phyloP scores from a whole-genome alignment of 257 asterid species.

The Cinchona pubescens region DNA sequence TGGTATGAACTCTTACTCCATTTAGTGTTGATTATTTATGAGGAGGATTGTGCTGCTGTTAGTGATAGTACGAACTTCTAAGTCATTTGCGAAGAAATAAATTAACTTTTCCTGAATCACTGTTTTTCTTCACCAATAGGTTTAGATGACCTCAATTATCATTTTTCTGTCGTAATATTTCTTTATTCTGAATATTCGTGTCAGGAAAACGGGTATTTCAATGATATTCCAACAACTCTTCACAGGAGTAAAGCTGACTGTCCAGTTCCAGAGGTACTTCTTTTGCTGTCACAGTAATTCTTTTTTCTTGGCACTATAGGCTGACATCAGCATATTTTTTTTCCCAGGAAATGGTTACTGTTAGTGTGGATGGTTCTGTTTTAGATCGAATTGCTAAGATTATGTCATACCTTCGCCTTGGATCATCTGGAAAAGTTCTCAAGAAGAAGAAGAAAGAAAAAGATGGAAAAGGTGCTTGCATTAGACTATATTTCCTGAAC shows the following conservation, averaged over 20 bases:
- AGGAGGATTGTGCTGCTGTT: neutral
- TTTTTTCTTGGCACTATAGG: neutral
- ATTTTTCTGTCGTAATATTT: no score
- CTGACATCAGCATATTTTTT: conserved; percentile 10
- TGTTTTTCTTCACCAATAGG: neutral
- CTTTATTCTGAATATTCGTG: conserved; percentile 16
- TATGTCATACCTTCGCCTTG: conserved; percentile 98
- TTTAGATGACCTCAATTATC: neutral
- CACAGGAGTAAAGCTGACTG: conserved; percentile 98
- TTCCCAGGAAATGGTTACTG: conserved; percentile 93
- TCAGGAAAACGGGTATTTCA: conserved; percentile 83
- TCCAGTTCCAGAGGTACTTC: conserved; percentile 87
- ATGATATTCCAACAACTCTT: conserved; percentile 95
- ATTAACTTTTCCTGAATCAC: neutral
- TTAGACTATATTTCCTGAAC: neutral
- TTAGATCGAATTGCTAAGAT: conserved; percentile 93
- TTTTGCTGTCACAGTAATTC: neutral
- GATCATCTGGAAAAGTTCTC: conserved; percentile 97
- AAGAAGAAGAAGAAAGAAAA: conserved; percentile 97
- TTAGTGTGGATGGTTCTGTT: conserved; percentile 92
- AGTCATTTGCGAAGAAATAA: neutral
- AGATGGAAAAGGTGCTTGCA: conserved; percentile 65
- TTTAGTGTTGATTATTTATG: neutral
- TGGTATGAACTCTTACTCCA: conserved; percentile 43
- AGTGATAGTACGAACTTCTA: neutral